Evolutionary conservation across 768 basidiomycete species (phyloP).

Genomic region (Suillus lakei): DNA sequence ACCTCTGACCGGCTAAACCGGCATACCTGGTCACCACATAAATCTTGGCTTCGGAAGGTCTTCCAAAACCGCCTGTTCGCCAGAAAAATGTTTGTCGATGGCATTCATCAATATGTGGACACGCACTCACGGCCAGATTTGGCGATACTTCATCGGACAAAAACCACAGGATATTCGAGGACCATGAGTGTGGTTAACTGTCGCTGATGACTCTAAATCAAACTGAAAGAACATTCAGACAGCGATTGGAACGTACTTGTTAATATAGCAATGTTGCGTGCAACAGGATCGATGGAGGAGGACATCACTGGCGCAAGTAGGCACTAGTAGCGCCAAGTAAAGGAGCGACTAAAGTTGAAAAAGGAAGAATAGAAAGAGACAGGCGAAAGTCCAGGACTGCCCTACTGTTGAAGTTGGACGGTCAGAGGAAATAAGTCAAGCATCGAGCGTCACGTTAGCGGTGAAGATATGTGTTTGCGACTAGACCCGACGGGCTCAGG

Average conservation of each 20-base stretch:
- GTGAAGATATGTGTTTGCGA: not conserved
- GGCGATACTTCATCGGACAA: constrained; percentile 20
- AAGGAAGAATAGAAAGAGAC: not conserved
- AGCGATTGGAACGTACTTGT: not conserved
- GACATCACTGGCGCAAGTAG: not conserved
- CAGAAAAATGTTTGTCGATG: not conserved
- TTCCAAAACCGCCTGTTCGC: not conserved
- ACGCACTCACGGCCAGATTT: constrained; percentile 28
- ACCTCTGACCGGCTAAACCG: constrained; percentile 25
- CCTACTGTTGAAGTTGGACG: not conserved
- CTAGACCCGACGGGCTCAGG: not conserved
- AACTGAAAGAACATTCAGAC: not conserved
- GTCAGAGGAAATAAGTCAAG: not conserved
- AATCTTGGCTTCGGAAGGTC: not conserved
- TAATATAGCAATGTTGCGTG: not conserved
- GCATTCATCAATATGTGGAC: not conserved
- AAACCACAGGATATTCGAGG: constrained; percentile 14
- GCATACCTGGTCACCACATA: constrained; percentile 21
- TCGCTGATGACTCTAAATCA: constrained; percentile 7
- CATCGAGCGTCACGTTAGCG: not conserved
- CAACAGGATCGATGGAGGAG: not conserved
- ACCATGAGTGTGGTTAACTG: constrained; percentile 21
- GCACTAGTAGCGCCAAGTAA: not conserved
- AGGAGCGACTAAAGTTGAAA: constrained; percentile 6
- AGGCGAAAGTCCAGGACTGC: not conserved